Conservation (phyloP, 2,329 filamentous ascomycete genomes). For the Parastagonospora nodorum region DNA sequence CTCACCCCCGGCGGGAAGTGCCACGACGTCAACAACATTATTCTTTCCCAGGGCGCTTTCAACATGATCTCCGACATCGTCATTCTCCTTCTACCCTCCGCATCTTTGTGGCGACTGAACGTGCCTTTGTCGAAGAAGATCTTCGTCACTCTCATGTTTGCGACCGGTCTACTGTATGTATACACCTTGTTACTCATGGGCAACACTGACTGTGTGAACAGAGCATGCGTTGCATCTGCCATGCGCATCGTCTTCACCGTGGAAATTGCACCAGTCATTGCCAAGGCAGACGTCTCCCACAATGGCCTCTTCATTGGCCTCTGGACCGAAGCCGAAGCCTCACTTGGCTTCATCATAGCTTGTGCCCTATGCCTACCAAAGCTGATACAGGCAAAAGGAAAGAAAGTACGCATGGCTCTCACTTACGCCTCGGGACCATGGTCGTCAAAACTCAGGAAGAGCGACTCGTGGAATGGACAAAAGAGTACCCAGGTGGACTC, state of each 20-base stretch:
- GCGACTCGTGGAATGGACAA: not conserved
- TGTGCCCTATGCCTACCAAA: slow-evolving; percentile 31
- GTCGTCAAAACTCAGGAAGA: slow-evolving; percentile 3
- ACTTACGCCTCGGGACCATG: slow-evolving; percentile 17
- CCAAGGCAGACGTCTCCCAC: slow-evolving; percentile 31
- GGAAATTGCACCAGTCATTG: slow-evolving; percentile 23
- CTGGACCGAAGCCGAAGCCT: slow-evolving; percentile 31
- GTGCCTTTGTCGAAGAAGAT: slow-evolving; percentile 31
- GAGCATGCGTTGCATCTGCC: slow-evolving; percentile 31
- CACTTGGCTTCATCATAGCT: slow-evolving; percentile 34
- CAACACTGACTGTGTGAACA: slow-evolving; percentile 5
- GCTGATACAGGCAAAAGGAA: slow-evolving; percentile 30
- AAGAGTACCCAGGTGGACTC: not conserved
- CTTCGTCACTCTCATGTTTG: slow-evolving; percentile 29
- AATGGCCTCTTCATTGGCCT: slow-evolving; percentile 34
- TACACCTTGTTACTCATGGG: not conserved
- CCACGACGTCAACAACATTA: slow-evolving; percentile 29
- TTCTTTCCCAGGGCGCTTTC: slow-evolving; percentile 26
- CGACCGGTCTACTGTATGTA: slow-evolving; percentile 33
- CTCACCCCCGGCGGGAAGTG: slow-evolving; percentile 25
- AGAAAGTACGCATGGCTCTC: slow-evolving; percentile 19
- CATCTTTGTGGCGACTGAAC: slow-evolving; percentile 27
- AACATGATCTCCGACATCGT: slow-evolving; percentile 34
- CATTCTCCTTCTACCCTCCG: slow-evolving; percentile 29
- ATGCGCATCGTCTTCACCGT: slow-evolving; percentile 36